Conservation (phyloP, 1,284 basidiomycete genomes). For the Melampsora occidentalis region DNA sequence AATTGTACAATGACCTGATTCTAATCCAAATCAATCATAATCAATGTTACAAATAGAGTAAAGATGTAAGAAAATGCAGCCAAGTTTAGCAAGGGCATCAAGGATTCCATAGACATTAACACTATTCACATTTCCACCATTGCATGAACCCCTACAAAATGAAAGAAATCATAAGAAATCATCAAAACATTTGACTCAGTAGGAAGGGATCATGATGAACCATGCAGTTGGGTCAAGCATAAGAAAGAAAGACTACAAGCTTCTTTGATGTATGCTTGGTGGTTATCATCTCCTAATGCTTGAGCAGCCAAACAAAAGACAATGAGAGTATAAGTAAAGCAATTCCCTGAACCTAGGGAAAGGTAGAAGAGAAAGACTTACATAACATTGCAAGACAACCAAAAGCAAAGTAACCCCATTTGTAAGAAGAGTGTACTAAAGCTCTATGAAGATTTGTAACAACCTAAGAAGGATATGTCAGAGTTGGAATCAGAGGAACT, state of each 20-base stretch:
- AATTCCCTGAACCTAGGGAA: too few species aligned
- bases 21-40: slow-evolving; percentile 47
- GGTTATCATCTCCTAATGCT: slow-evolving; percentile 55
- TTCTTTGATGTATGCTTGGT: slow-evolving; percentile 56
- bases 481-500: too few species aligned
- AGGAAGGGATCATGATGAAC: slow-evolving; percentile 50
- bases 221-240: slow-evolving; percentile 58
- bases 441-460: slow-evolving; percentile 61
- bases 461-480: slow-evolving; percentile 52
- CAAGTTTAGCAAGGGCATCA: slow-evolving; percentile 60
- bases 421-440: slow-evolving; percentile 60
- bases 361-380: slow-evolving; percentile 53
- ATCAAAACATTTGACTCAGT: too few species aligned
- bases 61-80: slow-evolving; percentile 51
- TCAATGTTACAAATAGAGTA: slow-evolving; percentile 48
- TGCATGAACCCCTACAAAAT: slow-evolving; percentile 58
- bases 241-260: slow-evolving; percentile 57
- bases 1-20: background rate
- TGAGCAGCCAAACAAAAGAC: slow-evolving; percentile 52
- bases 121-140: slow-evolving; percentile 59
- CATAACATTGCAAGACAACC: slow-evolving; percentile 58
- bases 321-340: background rate
- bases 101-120: slow-evolving; percentile 61
- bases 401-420: slow-evolving; percentile 60
- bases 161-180: too few species aligned